Evolutionary conservation across 176 grass and related monocot species (phyloP), one percentile per base, ranked within the genome.

Genomic region (Luzula sylvatica): DNA sequence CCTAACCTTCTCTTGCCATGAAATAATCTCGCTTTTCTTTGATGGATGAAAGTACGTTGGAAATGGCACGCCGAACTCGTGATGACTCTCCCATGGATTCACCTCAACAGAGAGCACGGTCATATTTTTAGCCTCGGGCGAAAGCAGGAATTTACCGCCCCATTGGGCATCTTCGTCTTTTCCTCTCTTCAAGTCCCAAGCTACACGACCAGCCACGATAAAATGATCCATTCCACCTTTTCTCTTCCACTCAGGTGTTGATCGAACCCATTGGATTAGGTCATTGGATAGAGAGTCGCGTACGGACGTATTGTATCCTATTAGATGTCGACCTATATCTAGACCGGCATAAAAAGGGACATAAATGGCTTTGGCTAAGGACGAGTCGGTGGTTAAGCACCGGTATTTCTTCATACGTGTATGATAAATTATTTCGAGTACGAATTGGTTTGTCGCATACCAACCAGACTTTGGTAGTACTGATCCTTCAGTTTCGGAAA

Each of bases 341-440:
- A 96, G 72, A 12, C 80, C 77, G 17, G 74, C 84, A 50, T 86
- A 96, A 70, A 85, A 86, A 0, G 90, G 81, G 40, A 96, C 71
- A 45, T 74, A 96, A 27, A 89, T 45, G 14, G 90, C 84, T 5
- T 77, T 71, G 0, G 84, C 84, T 7, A 75, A 58, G 17, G 81
- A 69, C 0, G 90, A 56, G 20, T 96, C 75, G 28, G 70, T 50
- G 19, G 84, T 96, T 54, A 96, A 82, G 74, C 90, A 96, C 20
- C 89, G 80, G 64, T 96, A 86, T 51, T 67, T 70, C 29, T 63
- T 82, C 28, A 96, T 79, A 55, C 90, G 77, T 9, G 76, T 68
- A 71, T 79, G 80, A 74, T 89, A 86, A 42, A 89, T 76, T 42
- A 96, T 39, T 59, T 89, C 90, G 3, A 86, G 58, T 3, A 38